Evolutionary conservation across 2,329 filamentous ascomycete genomes (phyloP), one percentile per base, ranked within the genome.

Genomic region (Cladosporium sp.): DNA sequence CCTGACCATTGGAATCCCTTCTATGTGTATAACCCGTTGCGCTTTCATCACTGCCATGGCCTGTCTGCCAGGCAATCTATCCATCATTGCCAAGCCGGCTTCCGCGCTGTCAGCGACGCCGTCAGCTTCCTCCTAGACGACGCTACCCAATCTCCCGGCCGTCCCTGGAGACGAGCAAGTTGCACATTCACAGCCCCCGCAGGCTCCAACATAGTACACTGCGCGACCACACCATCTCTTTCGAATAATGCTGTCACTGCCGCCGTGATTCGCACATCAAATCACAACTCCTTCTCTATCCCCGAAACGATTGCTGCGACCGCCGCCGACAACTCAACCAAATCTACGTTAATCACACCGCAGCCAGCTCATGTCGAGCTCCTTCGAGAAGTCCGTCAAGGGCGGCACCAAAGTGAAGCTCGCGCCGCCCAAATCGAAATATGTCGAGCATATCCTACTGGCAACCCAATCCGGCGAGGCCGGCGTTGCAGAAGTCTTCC

Each of bases 361-460:
- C n/a, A n/a, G n/a, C 37, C 27, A 48, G 27, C 45, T 41, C 45
- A 91, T 91, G 88, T 83, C 86, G 60, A 88, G 84, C 76, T 92
- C 88, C 53, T 97, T 97, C 69, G 93, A 99, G 79, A 99, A 97
- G 80, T 95, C 91, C 61, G 93, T 99, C 68, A 97, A 97, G 79
- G 93, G 92, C 74, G 92, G 89, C 63, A 97, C 92, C 64, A 97
- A 97, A 79, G 89, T 95, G 69, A 97, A 96, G 83, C 61, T 64
- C 53, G 93, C 93, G 60, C 89, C 93, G 56, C 93, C 93, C 45
- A 99, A 99, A 76, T 93, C 92, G 51, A 99, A 99, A 74, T 99
- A 97, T 75, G 95, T 99, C 75, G 93, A 99, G 71, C 90, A 96
- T 68, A 96, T 99, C 66, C 81, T 99, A 51, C 80, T 96, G 59